These are phyloP conservation scores for Cutaneotrichosporon arboriforme DNA, from an alignment of 1,284 basidiomycete genomes.

Conservation along the genomic window DNA sequence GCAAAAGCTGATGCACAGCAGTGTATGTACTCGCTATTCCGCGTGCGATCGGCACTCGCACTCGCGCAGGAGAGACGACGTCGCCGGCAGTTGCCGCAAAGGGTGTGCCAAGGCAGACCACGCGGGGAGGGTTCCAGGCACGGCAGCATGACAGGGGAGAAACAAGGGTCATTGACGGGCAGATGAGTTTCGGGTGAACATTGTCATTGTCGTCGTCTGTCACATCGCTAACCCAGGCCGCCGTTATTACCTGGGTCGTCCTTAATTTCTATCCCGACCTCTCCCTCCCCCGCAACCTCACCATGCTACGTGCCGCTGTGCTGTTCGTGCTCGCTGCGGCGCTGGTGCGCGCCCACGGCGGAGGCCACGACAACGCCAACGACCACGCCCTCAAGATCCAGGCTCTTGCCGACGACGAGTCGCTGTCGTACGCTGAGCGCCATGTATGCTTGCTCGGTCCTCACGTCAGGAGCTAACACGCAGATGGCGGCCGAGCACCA, in stretches of 20 bases:
- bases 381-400: conserved; percentile 14
- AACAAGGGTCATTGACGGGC: background rate
- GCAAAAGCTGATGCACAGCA: too few species aligned
- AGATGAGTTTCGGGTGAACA: background rate
- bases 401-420: conserved; percentile 19
- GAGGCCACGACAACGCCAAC: conserved; percentile 39
- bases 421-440: conserved; percentile 51
- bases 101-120: too few species aligned
- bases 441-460: conserved; percentile 47
- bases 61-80: too few species aligned
- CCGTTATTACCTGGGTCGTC: background rate
- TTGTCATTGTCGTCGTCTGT: background rate
- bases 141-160: too few species aligned
- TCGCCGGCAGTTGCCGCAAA: background rate
- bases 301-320: conserved; percentile 10
- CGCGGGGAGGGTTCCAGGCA: too few species aligned
- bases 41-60: too few species aligned
- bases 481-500: conserved; percentile 49
- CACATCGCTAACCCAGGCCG: too few species aligned
- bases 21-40: too few species aligned
- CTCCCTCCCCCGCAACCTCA: background rate
- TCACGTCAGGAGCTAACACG: too few species aligned
- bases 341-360: conserved; percentile 33
- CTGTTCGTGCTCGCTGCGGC: conserved; percentile 15
- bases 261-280: conserved; percentile 1